phyloP scores from a whole-genome alignment of 2,329 filamentous ascomycete species.

The Trichoderma atrobrunneum region DNA sequence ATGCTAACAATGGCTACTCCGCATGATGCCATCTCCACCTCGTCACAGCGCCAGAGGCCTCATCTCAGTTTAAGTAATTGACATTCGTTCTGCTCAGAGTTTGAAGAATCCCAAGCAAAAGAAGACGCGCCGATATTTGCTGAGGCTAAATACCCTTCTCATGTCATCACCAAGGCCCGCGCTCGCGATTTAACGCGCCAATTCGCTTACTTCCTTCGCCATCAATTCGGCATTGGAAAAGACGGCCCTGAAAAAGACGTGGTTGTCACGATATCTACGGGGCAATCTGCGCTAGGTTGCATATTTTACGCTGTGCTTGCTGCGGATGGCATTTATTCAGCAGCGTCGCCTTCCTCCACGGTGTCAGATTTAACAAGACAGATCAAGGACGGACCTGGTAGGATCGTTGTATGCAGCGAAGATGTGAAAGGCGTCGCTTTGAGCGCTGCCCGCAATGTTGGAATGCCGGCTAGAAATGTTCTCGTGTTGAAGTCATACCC shows the following conservation, averaged over 20 bases:
- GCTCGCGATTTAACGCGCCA: slow-evolving; percentile 48
- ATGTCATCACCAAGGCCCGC: slow-evolving; percentile 51
- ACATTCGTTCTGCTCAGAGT: slow-evolving; percentile 33
- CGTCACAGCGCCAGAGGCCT: background rate
- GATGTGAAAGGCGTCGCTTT: slow-evolving; percentile 46
- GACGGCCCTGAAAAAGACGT: slow-evolving; percentile 50
- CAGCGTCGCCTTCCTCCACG: slow-evolving; percentile 50
- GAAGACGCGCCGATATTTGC: slow-evolving; percentile 54
- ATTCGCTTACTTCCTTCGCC: slow-evolving; percentile 54
- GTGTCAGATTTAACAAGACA: slow-evolving; percentile 49
- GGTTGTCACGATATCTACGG: slow-evolving; percentile 55
- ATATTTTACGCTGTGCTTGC: slow-evolving; percentile 57
- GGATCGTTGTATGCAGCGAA: slow-evolving; percentile 45
- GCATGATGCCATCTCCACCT: background rate
- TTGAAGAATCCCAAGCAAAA: slow-evolving; percentile 31
- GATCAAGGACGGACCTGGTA: slow-evolving; percentile 38
- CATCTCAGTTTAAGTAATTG: background rate
- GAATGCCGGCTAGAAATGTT: slow-evolving; percentile 45
- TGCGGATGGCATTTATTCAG: slow-evolving; percentile 58
- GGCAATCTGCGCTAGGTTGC: slow-evolving; percentile 53
- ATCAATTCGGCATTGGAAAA: slow-evolving; percentile 50
- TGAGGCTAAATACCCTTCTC: slow-evolving; percentile 55
- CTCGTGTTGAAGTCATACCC: slow-evolving; percentile 47
- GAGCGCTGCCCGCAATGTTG: slow-evolving; percentile 47
- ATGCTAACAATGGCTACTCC: slow-evolving; percentile 4